Evolutionary conservation across 495 filamentous ascomycete species (phyloP).

Genomic region (Aspergillus indologenus): DNA sequence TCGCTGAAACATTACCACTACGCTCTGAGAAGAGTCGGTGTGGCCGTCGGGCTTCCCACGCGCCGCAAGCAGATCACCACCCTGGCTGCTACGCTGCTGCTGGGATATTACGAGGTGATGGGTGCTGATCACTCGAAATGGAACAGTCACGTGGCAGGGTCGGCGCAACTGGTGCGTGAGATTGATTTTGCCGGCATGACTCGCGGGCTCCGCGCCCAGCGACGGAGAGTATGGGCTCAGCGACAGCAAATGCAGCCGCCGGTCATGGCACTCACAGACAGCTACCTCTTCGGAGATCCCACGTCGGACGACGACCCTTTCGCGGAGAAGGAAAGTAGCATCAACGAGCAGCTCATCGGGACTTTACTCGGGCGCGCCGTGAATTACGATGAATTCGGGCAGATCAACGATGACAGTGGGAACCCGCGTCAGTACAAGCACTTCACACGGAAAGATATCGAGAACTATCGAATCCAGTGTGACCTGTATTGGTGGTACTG

Average conservation of each 20-base stretch:
- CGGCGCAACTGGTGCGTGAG: slow-evolving; percentile 77
- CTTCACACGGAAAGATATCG: slow-evolving; percentile 70
- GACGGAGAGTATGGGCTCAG: slow-evolving; percentile 30
- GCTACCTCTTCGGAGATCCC: slow-evolving; percentile 18
- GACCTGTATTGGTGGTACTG: slow-evolving; percentile 97
- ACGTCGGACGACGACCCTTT: slow-evolving; percentile 41
- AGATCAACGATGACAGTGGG: slow-evolving; percentile 30
- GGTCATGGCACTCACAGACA: slow-evolving; percentile 15
- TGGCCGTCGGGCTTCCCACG: slow-evolving; percentile 64
- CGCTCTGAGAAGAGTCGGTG: slow-evolving; percentile 71
- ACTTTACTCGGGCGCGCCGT: slow-evolving; percentile 42
- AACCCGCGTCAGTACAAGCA: slow-evolving; percentile 22
- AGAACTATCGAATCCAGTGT: slow-evolving; percentile 72
- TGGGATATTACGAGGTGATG: slow-evolving; percentile 93
- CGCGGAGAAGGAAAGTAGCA: slow-evolving; percentile 37
- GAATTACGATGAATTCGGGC: slow-evolving; percentile 46
- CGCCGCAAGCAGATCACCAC: slow-evolving; percentile 78
- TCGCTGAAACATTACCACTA: slow-evolving; percentile 92
- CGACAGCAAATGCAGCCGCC: slow-evolving; percentile 20
- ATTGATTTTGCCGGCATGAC: slow-evolving; percentile 74
- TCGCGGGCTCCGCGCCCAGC: slow-evolving; percentile 59
- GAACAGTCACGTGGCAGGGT: slow-evolving; percentile 86
- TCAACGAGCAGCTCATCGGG: slow-evolving; percentile 45
- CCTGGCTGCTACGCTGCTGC: slow-evolving; percentile 79
- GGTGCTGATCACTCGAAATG: slow-evolving; percentile 93